Conservation (phyloP, 1,139 yeast genomes). For the Sugiyamaella grinbergsii region DNA sequence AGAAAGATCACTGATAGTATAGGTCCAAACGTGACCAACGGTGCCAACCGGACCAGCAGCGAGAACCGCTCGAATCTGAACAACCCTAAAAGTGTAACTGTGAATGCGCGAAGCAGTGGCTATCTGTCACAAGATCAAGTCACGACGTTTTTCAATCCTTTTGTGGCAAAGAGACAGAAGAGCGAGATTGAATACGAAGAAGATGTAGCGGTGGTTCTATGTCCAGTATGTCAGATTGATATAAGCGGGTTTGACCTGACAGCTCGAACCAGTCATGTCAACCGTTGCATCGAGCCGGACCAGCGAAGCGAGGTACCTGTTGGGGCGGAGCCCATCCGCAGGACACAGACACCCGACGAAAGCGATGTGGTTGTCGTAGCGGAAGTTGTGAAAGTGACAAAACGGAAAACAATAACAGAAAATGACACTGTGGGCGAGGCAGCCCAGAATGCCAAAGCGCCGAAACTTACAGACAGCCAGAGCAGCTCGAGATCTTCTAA, state of each 20-base stretch:
- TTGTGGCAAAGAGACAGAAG: background rate
- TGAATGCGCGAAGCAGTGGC: conserved; percentile 3
- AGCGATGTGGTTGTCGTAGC: too few relatives aligned
- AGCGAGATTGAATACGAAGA: background rate
- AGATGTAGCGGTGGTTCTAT: conserved; percentile 10
- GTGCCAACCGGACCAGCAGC: too few relatives aligned
- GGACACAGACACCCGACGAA: background rate
- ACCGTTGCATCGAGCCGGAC: conserved; percentile 23
- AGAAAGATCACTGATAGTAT: background rate
- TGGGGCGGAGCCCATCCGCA: background rate
- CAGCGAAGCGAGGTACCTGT: background rate
- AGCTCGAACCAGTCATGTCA: conserved; percentile 26
- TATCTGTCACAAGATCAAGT: conserved; percentile 12
- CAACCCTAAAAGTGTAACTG: background rate
- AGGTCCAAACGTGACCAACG: background rate
- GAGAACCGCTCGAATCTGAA: too few relatives aligned
- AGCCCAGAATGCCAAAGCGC: background rate
- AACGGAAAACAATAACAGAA: background rate
- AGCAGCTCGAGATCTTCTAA: background rate
- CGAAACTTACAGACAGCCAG: background rate
- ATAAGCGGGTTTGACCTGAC: conserved; percentile 20
- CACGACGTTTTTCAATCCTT: conserved; percentile 1
- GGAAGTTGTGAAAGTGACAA: background rate
- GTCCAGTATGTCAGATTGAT: conserved; percentile 30
- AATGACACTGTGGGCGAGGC: background rate